These are phyloP conservation scores for Carnegiea gigantea DNA, from an alignment of 179 eudicot species.

Conservation along the genomic window DNA sequence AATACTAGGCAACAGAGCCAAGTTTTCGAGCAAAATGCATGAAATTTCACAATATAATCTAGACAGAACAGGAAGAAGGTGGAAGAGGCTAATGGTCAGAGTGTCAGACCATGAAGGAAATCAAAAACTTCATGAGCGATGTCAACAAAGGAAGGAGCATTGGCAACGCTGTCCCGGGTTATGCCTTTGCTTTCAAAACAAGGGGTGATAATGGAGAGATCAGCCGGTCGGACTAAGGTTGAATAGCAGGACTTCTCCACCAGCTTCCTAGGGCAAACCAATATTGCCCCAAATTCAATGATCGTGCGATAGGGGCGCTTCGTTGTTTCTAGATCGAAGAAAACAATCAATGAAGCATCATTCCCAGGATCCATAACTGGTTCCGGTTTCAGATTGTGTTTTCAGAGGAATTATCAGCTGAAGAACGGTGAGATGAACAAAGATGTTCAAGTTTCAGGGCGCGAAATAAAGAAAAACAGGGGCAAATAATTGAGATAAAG, in stretches of 20 bases:
- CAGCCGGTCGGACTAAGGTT: constrained; percentile 49
- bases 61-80: background rate
- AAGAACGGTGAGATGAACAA: background rate
- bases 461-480: background rate
- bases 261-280: constrained; percentile 73
- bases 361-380: constrained; percentile 10
- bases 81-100: background rate
- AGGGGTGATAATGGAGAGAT: constrained; percentile 42
- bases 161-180: constrained; percentile 40
- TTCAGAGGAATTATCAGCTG: background rate
- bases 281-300: constrained; percentile 73
- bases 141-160: constrained; percentile 49
- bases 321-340: constrained; percentile 76
- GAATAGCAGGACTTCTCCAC: constrained; percentile 62
- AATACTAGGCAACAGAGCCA: background rate
- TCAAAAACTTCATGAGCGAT: constrained; percentile 52
- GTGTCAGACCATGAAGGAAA: background rate
- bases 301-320: constrained; percentile 43
- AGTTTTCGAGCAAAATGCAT: background rate
- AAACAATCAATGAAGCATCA: constrained; percentile 54
- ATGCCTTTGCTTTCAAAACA: constrained; percentile 60
- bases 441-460: background rate
- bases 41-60: background rate
- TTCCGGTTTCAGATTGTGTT: constrained; percentile 6
- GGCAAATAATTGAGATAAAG: background rate